Evolutionary conservation across 306 rosid genomes (phyloP).

Genomic region (Medicago arabica): DNA sequence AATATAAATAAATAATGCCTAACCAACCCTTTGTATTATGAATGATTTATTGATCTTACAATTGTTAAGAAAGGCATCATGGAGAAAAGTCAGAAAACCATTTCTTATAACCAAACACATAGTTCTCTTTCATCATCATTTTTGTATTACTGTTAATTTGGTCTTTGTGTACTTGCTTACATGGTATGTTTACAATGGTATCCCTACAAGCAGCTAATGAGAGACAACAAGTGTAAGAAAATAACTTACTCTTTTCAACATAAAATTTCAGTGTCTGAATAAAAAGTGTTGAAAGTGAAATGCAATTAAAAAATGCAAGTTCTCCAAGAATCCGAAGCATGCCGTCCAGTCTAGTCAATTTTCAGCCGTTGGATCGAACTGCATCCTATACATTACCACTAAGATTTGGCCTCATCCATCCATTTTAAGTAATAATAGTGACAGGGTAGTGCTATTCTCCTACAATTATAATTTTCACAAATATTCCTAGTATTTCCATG

Average conservation of each 20-base stretch:
- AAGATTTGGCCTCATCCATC: no score
- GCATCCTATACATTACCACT: no score
- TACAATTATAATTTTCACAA: no score
- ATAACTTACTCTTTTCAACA: constrained; percentile 1
- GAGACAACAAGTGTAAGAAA: constrained; percentile 50
- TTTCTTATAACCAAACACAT: constrained; percentile 42
- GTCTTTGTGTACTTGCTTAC: constrained; percentile 58
- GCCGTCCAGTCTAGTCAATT: no score
- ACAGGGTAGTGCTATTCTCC: no score
- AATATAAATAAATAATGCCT: background rate
- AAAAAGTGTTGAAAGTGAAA: no score
- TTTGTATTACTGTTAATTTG: constrained; percentile 56
- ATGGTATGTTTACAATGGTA: constrained; percentile 45
- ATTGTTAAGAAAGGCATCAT: constrained; percentile 32
- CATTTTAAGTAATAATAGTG: no score
- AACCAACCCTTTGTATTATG: background rate
- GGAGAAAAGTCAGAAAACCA: constrained; percentile 47
- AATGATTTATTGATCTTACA: no score
- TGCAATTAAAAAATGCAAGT: no score
- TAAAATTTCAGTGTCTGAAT: background rate
- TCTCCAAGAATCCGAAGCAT: no score
- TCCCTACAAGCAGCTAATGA: constrained; percentile 39
- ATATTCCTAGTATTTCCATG: no score
- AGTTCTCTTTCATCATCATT: constrained; percentile 25
- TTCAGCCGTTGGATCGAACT: no score